Conservation (phyloP, 495 filamentous ascomycete genomes). For the Annulohypoxylon nitens region DNA sequence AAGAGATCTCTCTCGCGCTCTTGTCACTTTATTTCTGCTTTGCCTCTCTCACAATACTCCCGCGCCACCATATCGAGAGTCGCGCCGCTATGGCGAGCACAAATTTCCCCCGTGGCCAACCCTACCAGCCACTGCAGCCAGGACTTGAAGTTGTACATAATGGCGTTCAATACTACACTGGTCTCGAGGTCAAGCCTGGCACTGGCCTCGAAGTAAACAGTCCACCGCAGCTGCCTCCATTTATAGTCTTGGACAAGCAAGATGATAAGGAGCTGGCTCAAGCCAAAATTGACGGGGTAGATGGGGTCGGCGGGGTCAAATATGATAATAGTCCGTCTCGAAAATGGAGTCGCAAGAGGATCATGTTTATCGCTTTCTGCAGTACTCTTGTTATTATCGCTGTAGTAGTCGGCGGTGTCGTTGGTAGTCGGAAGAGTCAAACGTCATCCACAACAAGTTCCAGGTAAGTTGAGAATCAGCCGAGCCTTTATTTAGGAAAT, state of each 20-base stretch:
- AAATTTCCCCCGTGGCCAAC: not conserved
- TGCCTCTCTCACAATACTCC: not conserved
- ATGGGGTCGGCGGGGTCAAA: too few species aligned
- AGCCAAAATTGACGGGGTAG: not conserved
- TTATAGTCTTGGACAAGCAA: not conserved
- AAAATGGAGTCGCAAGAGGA: conserved; percentile 13
- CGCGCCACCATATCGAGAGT: not conserved
- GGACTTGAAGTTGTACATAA: conserved; percentile 24
- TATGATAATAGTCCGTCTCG: not conserved
- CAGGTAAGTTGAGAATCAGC: not conserved
- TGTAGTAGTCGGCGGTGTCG: conserved; percentile 25
- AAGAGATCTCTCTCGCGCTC: not conserved
- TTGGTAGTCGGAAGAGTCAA: conserved; percentile 9
- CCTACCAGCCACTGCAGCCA: conserved; percentile 6
- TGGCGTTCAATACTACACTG: not conserved
- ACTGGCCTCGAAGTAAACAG: conserved; percentile 6
- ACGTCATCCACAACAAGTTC: conserved; percentile 12
- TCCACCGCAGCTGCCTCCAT: not conserved
- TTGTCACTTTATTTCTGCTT: not conserved
- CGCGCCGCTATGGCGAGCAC: conserved; percentile 19
- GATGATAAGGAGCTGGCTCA: not conserved
- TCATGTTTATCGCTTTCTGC: conserved; percentile 13
- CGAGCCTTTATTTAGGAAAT: not conserved
- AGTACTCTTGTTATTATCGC: conserved; percentile 16
- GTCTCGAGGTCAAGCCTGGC: conserved; percentile 4